Percentiles rank a stretch among this genome's conserved stretches.
These are phyloP conservation scores for Pouteria campechiana DNA, from an alignment of 179 eudicot genomes.

Conservation along the genomic window DNA sequence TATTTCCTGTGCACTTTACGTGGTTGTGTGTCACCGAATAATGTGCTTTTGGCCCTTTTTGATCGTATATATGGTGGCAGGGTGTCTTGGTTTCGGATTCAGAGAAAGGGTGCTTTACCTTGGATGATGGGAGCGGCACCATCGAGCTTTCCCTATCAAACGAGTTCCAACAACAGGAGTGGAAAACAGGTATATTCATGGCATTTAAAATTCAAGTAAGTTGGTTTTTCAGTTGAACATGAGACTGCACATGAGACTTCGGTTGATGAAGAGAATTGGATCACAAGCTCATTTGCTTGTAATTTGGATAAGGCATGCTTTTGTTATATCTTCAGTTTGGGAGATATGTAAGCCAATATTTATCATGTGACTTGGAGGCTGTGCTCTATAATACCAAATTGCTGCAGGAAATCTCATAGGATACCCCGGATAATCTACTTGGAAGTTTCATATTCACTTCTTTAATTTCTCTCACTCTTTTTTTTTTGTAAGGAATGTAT, in stretches of 20 bases:
- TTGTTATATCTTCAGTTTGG: not conserved
- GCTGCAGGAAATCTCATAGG: no score
- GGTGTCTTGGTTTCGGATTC: constrained; percentile 36
- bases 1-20: no score
- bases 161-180: constrained; percentile 21
- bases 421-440: not conserved
- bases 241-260: no score
- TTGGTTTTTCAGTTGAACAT: no score
- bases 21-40: no score
- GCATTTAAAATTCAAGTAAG: not conserved
- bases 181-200: constrained; percentile 30
- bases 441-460: not conserved
- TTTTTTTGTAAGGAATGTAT: constrained; percentile 44
- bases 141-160: constrained; percentile 27
- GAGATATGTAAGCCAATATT: not conserved
- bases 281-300: no score
- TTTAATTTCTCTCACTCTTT: not conserved
- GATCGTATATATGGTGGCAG: no score
- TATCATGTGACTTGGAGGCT: no score
- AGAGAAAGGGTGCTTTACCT: constrained; percentile 20
- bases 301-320: no score
- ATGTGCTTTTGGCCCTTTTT: no score
- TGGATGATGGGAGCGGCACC: constrained; percentile 80
- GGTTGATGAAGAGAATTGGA: no score
- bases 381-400: no score